phyloP scores from a whole-genome alignment of 176 grass and related monocot genomes.

The Elaeis guineensis region DNA sequence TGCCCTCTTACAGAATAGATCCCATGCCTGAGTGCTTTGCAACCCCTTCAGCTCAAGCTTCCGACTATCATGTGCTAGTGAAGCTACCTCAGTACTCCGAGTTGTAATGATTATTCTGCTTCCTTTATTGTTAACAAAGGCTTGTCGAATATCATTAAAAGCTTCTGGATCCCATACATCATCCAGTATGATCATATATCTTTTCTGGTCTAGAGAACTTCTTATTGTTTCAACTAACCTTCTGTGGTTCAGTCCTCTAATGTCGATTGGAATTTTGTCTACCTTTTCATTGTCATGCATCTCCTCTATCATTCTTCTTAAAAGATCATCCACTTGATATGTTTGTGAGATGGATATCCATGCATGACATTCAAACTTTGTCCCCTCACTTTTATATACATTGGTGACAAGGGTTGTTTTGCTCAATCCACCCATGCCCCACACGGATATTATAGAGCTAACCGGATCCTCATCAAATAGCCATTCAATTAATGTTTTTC shows the following conservation, averaged over 20 bases:
- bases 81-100: conserved; percentile 21
- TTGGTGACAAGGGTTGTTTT: conserved; percentile 13
- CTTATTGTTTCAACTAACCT: conserved; percentile 1
- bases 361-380: conserved; percentile 11
- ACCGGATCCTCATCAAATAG: background rate
- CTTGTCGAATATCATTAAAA: conserved; percentile 9
- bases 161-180: conserved; percentile 22
- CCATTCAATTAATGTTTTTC: background rate
- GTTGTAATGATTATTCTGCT: conserved; percentile 24
- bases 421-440: conserved; percentile 11
- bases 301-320: conserved; percentile 10
- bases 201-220: conserved; percentile 1
- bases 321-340: background rate
- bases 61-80: conserved; percentile 10
- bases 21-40: conserved; percentile 10
- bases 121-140: background rate
- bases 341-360: conserved; percentile 28
- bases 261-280: background rate
- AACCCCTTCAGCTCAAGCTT: conserved; percentile 26
- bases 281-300: background rate
- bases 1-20: conserved; percentile 32
- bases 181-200: conserved; percentile 32
- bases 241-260: background rate
- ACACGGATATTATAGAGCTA: background rate
- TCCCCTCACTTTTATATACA: conserved; percentile 5